phyloP scores from a whole-genome alignment of 192 early-diverging fungal species.

The Helicostylum pulchrum region DNA sequence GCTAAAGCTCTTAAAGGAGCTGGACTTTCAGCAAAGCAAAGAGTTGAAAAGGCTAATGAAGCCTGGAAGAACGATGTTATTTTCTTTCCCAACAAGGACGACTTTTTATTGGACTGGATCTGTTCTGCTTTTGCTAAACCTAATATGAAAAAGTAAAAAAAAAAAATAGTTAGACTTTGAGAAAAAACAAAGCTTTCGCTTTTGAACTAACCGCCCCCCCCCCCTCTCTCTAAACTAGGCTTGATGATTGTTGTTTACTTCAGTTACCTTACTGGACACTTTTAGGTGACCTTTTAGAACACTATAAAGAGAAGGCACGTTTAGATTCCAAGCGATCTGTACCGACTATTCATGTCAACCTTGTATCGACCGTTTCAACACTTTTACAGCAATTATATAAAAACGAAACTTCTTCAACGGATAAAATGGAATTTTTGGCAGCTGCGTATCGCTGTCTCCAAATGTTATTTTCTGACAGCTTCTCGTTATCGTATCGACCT shows the following conservation, averaged over 20 bases:
- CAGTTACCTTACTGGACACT: slow-evolving; percentile 28
- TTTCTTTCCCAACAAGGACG: slow-evolving; percentile 37
- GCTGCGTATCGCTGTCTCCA: no score
- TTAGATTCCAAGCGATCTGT: neutral
- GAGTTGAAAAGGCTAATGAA: slow-evolving; percentile 20
- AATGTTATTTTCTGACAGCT: no score
- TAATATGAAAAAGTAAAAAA: slow-evolving; percentile 35
- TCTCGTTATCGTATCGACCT: no score
- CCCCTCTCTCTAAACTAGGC: slow-evolving; percentile 12
- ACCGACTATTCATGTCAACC: no score
- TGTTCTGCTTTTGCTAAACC: slow-evolving; percentile 21
- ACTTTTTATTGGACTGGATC: slow-evolving; percentile 37
- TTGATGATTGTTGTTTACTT: slow-evolving; percentile 19
- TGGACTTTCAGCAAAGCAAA: slow-evolving; percentile 24
- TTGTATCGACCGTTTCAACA: no score
- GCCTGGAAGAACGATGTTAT: slow-evolving; percentile 25
- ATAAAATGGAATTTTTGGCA: no score
- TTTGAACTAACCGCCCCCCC: no score
- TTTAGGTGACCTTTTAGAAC: slow-evolving; percentile 7
- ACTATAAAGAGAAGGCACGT: slow-evolving; percentile 13
- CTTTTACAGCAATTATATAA: no score
- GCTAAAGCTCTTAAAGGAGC: slow-evolving; percentile 37
- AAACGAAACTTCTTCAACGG: no score
- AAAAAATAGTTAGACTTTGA: neutral
- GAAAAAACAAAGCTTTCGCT: neutral